A percentile compares a stretch with the other conserved stretches of the same genome.
Conservation (phyloP, 129 eudicot species). For the Pittosporum tobira region DNA sequence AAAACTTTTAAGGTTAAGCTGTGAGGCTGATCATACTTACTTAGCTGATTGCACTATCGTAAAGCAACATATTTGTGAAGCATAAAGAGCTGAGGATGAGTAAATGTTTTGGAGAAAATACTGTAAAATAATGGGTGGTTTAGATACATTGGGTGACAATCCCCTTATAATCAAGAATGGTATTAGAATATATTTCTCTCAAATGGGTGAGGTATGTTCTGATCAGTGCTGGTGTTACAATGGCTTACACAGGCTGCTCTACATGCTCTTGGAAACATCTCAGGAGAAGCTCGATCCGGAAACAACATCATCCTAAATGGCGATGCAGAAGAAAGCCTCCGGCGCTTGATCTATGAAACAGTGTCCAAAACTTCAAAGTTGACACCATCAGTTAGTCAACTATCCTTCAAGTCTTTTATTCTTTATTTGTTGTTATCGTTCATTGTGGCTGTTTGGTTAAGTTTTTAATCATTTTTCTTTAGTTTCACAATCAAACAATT, state of each 20-base stretch:
- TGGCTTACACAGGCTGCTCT: slow-evolving; percentile 64
- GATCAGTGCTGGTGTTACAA: slow-evolving; percentile 5
- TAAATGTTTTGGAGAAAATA: background rate
- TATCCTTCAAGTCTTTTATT: background rate
- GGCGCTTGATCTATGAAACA: slow-evolving; percentile 53
- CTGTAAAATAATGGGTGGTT: background rate
- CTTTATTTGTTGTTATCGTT: background rate
- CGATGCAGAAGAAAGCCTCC: slow-evolving; percentile 66
- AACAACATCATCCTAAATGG: slow-evolving; percentile 32
- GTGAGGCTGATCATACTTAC: background rate
- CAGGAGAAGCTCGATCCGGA: slow-evolving; percentile 66
- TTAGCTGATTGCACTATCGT: background rate
- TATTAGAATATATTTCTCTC: background rate
- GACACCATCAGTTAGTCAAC: slow-evolving; percentile 74
- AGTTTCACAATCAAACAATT: background rate
- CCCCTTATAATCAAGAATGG: background rate
- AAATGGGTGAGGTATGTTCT: background rate
- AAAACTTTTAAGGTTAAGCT: background rate
- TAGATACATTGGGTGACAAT: background rate
- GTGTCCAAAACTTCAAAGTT: slow-evolving; percentile 79
- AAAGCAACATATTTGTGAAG: no score
- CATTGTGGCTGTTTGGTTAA: background rate
- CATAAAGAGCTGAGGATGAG: background rate
- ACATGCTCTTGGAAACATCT: slow-evolving; percentile 80
- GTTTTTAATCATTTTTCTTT: background rate